Evolutionary conservation across 768 basidiomycete species (phyloP).

Genomic region (Termitomyces sp.): DNA sequence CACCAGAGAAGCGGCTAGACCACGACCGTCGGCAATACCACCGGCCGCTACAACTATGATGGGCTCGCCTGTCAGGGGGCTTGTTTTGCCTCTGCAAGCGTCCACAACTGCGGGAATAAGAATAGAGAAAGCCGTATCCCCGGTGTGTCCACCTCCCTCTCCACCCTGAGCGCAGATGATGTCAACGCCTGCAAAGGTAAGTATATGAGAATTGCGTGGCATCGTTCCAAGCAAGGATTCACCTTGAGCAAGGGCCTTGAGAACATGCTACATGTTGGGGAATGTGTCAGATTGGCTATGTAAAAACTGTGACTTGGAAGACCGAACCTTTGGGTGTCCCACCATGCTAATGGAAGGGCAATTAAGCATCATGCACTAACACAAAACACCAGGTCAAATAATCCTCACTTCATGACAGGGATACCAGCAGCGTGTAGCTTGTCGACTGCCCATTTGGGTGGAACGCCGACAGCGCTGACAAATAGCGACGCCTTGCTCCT

Average conservation of each 20-base stretch:
- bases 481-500: slow-evolving; percentile 70
- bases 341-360: slow-evolving; percentile 52
- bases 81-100: slow-evolving; percentile 59
- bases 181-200: slow-evolving; percentile 57
- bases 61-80: slow-evolving; percentile 75
- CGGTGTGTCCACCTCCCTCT: slow-evolving; percentile 88
- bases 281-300: neutral
- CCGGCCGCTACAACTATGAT: slow-evolving; percentile 82
- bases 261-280: slow-evolving; percentile 49
- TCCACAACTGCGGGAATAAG: slow-evolving; percentile 83
- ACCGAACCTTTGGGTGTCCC: slow-evolving; percentile 73
- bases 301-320: neutral
- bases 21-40: slow-evolving; percentile 80
- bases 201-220: too few relatives aligned
- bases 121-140: slow-evolving; percentile 76
- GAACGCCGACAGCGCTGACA: slow-evolving; percentile 82
- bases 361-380: neutral
- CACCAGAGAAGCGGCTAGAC: slow-evolving; percentile 72
- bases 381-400: neutral
- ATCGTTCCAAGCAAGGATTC: neutral
- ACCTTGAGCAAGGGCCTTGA: slow-evolving; percentile 74
- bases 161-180: slow-evolving; percentile 88
- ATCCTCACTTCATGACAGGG: slow-evolving; percentile 77
- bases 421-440: slow-evolving; percentile 77
- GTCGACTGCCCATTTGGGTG: slow-evolving; percentile 79